Conservation (phyloP, 129 eudicot species). For the Flaveria bidentis region DNA sequence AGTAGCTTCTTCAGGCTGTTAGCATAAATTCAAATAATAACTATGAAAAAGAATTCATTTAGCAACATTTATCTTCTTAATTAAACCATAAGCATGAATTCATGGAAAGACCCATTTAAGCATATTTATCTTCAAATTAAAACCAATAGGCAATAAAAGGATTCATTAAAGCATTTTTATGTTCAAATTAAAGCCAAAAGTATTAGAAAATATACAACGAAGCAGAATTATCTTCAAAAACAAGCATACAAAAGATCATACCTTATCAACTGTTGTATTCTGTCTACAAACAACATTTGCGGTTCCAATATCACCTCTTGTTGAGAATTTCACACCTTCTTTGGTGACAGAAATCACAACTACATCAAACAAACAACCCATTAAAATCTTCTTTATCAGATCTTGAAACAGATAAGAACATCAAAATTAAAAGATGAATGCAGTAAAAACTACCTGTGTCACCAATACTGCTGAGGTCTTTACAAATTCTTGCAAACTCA, state of each 20-base stretch:
- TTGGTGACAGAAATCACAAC: conserved; percentile 98
- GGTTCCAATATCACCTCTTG: conserved; percentile 94
- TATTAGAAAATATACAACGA: background rate
- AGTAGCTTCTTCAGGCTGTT: conserved; percentile 92
- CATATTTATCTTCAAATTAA: background rate
- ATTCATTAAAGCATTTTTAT: background rate
- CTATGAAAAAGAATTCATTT: background rate
- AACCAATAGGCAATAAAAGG: background rate
- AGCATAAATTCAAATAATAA: background rate
- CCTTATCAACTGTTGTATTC: conserved; percentile 94
- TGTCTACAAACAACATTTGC: conserved; percentile 95
- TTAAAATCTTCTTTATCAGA: background rate
- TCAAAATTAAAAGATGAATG: background rate
- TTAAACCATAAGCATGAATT: background rate
- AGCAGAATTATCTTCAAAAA: background rate
- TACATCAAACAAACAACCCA: conserved; percentile 25
- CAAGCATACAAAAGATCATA: background rate
- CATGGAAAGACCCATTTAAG: background rate
- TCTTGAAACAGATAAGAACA: background rate
- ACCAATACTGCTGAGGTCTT: conserved; percentile 85
- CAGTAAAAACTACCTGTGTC: conserved; percentile 62
- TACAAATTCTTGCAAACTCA: conserved; percentile 85
- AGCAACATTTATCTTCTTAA: background rate
- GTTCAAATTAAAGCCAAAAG: background rate
- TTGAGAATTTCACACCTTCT: conserved; percentile 96